Base-by-base conservation (phyloP, 2,329 filamentous ascomycete species). In the Rutstroemia sp. region DNA sequence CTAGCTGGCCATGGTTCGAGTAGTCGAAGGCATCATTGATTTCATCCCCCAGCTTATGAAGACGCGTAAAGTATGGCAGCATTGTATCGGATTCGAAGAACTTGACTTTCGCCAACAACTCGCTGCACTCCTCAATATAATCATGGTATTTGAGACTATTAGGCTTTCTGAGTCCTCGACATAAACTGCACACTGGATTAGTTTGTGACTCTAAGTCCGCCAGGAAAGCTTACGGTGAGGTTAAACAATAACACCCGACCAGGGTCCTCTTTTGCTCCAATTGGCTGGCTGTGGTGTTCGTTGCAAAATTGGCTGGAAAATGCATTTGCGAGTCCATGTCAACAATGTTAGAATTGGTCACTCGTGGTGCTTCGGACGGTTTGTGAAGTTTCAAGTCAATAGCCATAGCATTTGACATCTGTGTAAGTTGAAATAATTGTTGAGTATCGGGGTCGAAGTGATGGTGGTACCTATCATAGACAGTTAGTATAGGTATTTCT, bases 361-460 rank as follows among this genome's bases (percentile, higher is more conserved):
- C 23, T 25, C 17, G 21, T 25, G n/a, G 7, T 21, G 34, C 42
- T 27, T 27, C 21, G 8, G 2, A 4, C 14, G 52, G 36, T 52
- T 59, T 57, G 45, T 65, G 61, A 19, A 68, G 64, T 25, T 61
- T 62, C 8, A 71, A 55, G 38, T 71, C 69, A 10, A 65, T 58
- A 7, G 63, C 61, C 62, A 71, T 65, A 17, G 64, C 54, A 17
- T 63, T 63, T 16, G 65, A 65, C 38, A 70, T 62, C 48, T 70
- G 66, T 10, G 61, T 61, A 19, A 71, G 60, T 45, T 70, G 69
- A 48, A 69, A 68, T 19, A 69, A 59, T 53, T 70, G 68, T 46
- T 70, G 61, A 1, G 58, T 65, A 9, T 63, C 61, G 5, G 62
- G 58, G 14, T 67, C 60, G 34, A 69, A 70, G 46, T 66, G 65